These are phyloP conservation scores for Psilocybe azurescens DNA, from an alignment of 768 basidiomycete species.

Conservation along the genomic window DNA sequence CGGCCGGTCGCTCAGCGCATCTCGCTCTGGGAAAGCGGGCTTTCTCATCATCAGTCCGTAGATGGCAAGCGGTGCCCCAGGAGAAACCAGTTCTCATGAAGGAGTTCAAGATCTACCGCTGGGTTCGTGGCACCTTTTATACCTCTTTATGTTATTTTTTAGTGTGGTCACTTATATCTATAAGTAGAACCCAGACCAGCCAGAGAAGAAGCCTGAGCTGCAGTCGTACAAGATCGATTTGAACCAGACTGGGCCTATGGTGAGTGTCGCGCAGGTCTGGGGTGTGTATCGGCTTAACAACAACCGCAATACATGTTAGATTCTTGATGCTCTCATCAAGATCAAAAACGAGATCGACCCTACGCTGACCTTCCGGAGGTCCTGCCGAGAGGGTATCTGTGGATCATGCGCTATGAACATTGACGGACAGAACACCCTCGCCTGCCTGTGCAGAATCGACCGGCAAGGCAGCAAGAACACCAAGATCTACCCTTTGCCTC, in stretches of 20 bases:
- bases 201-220: constrained; percentile 86
- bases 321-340: constrained; percentile 95
- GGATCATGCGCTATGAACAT: constrained; percentile 99
- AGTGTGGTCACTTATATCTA: constrained; percentile 25
- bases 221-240: constrained; percentile 93
- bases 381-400: constrained; percentile 95
- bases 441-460: constrained; percentile 96
- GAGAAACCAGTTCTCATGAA: constrained; percentile 81
- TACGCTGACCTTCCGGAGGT: constrained; percentile 94
- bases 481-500: constrained; percentile 97
- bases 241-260: constrained; percentile 96
- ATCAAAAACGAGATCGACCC: constrained; percentile 99
- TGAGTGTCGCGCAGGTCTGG: constrained; percentile 25
- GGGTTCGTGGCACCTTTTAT: constrained; percentile 58
- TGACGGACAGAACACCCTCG: constrained; percentile 96
- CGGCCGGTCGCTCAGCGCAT: constrained; percentile 22
- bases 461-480: constrained; percentile 68
- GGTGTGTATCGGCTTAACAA: background rate
- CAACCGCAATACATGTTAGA: constrained; percentile 36
- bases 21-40: constrained; percentile 27
- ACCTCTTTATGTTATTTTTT: background rate
- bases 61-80: constrained; percentile 52
- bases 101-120: constrained; percentile 99
- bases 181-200: constrained; percentile 88
- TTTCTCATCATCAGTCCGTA: constrained; percentile 27